phyloP scores from a whole-genome alignment of 306 rosid species.

The Cucumis cinereus region DNA sequence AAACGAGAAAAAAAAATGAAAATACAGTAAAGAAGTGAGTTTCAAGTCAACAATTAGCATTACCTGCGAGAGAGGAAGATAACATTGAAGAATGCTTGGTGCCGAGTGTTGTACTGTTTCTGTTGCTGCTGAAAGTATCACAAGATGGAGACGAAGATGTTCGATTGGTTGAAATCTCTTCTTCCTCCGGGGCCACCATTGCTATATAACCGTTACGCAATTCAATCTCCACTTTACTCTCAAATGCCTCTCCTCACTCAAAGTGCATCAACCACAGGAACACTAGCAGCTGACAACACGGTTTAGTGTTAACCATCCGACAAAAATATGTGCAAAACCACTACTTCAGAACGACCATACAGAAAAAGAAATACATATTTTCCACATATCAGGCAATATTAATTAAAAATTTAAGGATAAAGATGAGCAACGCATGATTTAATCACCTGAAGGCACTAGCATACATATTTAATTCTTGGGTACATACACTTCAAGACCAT shows the following conservation, averaged over 20 bases:
- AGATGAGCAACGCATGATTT: neutral
- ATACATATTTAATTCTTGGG: neutral
- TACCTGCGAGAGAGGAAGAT: conserved; percentile 44
- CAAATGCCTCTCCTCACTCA: neutral
- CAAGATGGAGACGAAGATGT: conserved; percentile 1
- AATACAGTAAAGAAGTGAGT: neutral
- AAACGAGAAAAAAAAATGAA: neutral
- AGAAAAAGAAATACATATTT: neutral
- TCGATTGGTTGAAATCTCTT: neutral
- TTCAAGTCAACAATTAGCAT: neutral
- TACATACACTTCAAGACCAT: neutral
- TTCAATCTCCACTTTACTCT: neutral
- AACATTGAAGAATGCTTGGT: conserved; percentile 36
- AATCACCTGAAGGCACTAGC: neutral
- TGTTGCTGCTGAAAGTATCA: conserved; percentile 13
- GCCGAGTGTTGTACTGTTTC: neutral
- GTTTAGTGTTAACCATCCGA: neutral
- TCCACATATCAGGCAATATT: neutral
- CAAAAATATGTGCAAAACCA: neutral
- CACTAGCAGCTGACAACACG: neutral
- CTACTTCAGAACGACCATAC: neutral
- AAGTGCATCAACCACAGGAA: neutral
- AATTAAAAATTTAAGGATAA: neutral
- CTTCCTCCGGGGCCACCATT: neutral
- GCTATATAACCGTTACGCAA: neutral